Evolutionary conservation across 345 rosid genomes (phyloP), one percentile per base, ranked within the genome.

Genomic region (Populus ilicifolia): DNA sequence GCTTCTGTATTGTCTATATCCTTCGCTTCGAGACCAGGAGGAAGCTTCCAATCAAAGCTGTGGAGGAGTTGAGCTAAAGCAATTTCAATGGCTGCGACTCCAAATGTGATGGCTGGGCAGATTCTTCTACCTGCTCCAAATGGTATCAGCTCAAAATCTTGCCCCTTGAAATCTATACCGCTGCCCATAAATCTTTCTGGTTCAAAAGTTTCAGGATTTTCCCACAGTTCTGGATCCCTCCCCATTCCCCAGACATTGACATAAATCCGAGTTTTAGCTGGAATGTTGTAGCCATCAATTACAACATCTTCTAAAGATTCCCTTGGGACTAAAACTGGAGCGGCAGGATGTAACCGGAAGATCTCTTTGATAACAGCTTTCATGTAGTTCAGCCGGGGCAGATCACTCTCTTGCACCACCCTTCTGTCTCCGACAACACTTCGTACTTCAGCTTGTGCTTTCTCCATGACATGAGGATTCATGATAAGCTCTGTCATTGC

Each of bases 1-100:
- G 76, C 81, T 78, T 78, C 81, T n/a, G 72, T 78, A 25, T 78
- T 78, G 56, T 72, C 81, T 35, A 78, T 66, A 67, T 78, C 81
- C 10, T 54, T 54, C 39, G 81, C 67, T 78, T 38, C 66, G 59
- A 65, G 18, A 17, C 81, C 81, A 6, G 77, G 64, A 10, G 81
- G 77, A 35, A 78, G 77, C 20, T 78, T 72, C 81, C 81, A 78
- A 67, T 78, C 76, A 39, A 78, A 78, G 67, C 72, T 66, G 23
- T 78, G 81, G 16, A 78, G 76, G 30, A 78, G 76, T 18, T 78
- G 77, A 52, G 81, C 77, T 16, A 66, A 77, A 29, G 80, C 64
- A 70, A 61, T 70, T 71, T 71, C 76, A 16, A 78, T 30, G 11
- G 66, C 27, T 48, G 72, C 72, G 18, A 5, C 20, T 33, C 52